Evolutionary conservation across 2,329 filamentous ascomycete species (phyloP), one percentile per base, ranked within the genome.

Genomic region (Stemphylium beticola): DNA sequence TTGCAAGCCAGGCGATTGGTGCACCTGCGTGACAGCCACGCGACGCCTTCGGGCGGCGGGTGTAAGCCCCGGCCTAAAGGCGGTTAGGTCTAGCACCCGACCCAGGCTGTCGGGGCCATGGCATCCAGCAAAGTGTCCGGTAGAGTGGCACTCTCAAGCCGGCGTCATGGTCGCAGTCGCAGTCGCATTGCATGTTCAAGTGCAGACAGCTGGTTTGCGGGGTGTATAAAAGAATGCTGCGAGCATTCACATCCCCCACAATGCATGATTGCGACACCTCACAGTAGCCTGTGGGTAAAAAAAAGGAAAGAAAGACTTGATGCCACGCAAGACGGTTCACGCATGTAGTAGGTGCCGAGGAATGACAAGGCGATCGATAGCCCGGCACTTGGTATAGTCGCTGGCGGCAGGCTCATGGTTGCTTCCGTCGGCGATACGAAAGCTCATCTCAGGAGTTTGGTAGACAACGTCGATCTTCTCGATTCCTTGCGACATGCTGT

Each of bases 111-210:
- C 69, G 72, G 72, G 63, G 49, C 52, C 59, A 36, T 58, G 57
- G 53, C 51, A 53, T 57, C 55, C 53, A 65, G 64, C 67, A 66
- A 68, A 67, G 66, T 67, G 61, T 69, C 68, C 70, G 71, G 61
- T 63, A 65, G 60, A 63, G 66, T 73, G 72, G 72, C 65, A 68
- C 65, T 68, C 63, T 65, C 64, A 69, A 61, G 67, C 70, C 68
- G 65, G n/a, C n/a, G n/a, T n/a, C n/a, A n/a, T n/a, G 60, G 67
- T 68, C 53, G 63, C 70, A 69, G 68, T 59, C 64, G 61, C 52
- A 58, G 59, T 60, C 53, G 62, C 55, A 48, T 60, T 63, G 66
- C 65, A 63, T 69, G 62, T 49, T 64, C 57, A 59, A 52, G 56
- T 65, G 61, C 54, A 53, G 49, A 29, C 57, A 53, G 53, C 55